Evolutionary conservation across 1,284 basidiomycete species (phyloP).

Genomic region (Flammula alnicola): DNA sequence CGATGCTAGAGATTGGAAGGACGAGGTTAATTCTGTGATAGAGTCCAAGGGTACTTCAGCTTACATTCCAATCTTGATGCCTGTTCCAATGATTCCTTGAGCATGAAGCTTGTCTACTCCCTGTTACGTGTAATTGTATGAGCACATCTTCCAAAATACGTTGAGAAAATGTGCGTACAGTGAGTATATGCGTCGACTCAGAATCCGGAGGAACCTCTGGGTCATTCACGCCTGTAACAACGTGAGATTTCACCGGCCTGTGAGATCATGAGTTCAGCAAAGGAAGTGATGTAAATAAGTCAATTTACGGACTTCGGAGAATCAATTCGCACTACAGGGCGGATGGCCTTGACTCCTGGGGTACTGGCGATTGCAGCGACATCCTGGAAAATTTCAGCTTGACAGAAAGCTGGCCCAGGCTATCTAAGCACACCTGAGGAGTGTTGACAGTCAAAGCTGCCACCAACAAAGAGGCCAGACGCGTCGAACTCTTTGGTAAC

Average conservation of each 20-base stretch:
- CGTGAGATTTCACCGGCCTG: slow-evolving; percentile 37
- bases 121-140: slow-evolving; percentile 23
- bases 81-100: slow-evolving; percentile 42
- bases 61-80: slow-evolving; percentile 50
- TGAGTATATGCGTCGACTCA: slow-evolving; percentile 44
- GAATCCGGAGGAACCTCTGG: slow-evolving; percentile 39
- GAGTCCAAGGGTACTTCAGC: slow-evolving; percentile 15
- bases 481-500: slow-evolving; percentile 45
- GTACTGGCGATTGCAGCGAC: slow-evolving; percentile 33
- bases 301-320: neutral
- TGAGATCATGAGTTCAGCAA: too few relatives aligned
- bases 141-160: neutral
- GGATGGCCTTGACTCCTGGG: slow-evolving; percentile 44
- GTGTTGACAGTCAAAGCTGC: slow-evolving; percentile 39
- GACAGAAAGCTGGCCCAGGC: neutral
- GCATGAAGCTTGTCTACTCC: slow-evolving; percentile 50
- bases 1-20: slow-evolving; percentile 17
- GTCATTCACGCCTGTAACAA: slow-evolving; percentile 40
- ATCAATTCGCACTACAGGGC: slow-evolving; percentile 38
- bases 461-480: slow-evolving; percentile 45
- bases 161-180: slow-evolving; percentile 31
- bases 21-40: neutral
- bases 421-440: slow-evolving; percentile 5
- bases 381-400: slow-evolving; percentile 34
- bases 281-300: slow-evolving; percentile 1